Conservation (phyloP, 306 rosid species). For the Cyclanthera cordifolia region DNA sequence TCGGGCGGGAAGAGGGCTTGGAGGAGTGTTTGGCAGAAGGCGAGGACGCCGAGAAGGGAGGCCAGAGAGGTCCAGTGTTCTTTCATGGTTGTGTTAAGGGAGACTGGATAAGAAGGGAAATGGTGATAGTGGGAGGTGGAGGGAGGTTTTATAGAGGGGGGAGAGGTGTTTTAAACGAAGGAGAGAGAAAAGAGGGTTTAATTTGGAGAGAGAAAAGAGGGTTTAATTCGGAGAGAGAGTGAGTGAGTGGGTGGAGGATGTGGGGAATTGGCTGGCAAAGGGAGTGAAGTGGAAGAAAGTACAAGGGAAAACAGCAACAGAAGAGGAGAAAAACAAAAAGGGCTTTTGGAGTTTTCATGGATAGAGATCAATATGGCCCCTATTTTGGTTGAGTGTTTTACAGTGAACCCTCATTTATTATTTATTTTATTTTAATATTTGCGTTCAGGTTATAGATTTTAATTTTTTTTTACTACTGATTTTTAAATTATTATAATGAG, state of each 20-base stretch:
- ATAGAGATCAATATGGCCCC: constrained; percentile 36
- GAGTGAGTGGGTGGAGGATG: constrained; percentile 15
- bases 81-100: constrained; percentile 27
- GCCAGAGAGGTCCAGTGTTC: constrained; percentile 84
- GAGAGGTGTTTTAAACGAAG: not conserved
- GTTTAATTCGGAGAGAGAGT: not conserved
- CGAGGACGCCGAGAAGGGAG: constrained; percentile 67
- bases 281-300: constrained; percentile 22
- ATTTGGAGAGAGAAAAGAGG: constrained; percentile 1
- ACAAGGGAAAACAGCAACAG: constrained; percentile 29
- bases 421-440: too few relatives aligned
- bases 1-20: constrained; percentile 83
- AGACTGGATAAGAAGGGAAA: not conserved
- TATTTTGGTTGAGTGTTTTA: constrained; percentile 7
- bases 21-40: constrained; percentile 72
- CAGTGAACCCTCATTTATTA: too few relatives aligned
- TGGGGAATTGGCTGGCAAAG: constrained; percentile 34
- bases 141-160: not conserved
- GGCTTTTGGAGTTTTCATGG: constrained; percentile 27
- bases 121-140: not conserved
- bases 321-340: constrained; percentile 27
- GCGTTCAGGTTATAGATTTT: too few relatives aligned
- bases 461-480: too few relatives aligned
- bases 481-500: too few relatives aligned
- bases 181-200: not conserved